Evolutionary conservation across 148 eudicot species (phyloP), one percentile per base, ranked within the genome.

Genomic region (Agrostemma githago): DNA sequence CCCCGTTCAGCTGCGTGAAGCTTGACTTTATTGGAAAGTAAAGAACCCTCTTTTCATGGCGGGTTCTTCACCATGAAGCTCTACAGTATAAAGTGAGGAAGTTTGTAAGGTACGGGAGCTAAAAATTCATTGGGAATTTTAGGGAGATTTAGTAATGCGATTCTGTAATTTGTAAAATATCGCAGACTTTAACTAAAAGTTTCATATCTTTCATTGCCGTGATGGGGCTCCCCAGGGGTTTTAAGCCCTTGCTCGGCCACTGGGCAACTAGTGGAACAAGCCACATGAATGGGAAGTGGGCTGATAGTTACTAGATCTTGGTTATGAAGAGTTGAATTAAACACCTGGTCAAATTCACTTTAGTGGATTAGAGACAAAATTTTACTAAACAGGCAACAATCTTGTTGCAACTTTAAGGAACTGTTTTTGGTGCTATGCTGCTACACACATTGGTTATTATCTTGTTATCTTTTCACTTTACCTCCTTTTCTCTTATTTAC

Each of bases 361-460:
- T 9, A 21, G 2, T 60, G 14, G 64, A 60, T 8, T 64, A 38
- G 57, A 68, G 71, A 26, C 37, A 21, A 46, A 17, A 10, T 4
- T 68, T 66, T 21, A 2, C 21, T 5, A 3, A 0, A 17, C n/a
- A 37, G 56, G 46, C 5, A n/a, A 15, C 39, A 4, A 44, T 42
- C 71, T 43, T n/a, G 26, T 17, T 43, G 41, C 12, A 17, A 46
- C 11, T 21, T 53, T 15, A 11, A 51, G 56, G 56, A 51, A 69
- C 34, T 19, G 8, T n/a, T 68, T 51, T 51, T 26, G 61, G 61
- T 70, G 54, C 71, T 65, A 20, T 42, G 71, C 71, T 67, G 71
- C 56, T 26, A 70, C 54, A 16, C 5, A 53, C 38, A 53, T n/a
- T 67, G 26, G 43, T 64, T 37, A 43, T n/a, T 42, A 8, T 43